Evolutionary conservation across 768 basidiomycete species (phyloP), one percentile per base, ranked within the genome.

Genomic region (Candolleomyces eurysporus): DNA sequence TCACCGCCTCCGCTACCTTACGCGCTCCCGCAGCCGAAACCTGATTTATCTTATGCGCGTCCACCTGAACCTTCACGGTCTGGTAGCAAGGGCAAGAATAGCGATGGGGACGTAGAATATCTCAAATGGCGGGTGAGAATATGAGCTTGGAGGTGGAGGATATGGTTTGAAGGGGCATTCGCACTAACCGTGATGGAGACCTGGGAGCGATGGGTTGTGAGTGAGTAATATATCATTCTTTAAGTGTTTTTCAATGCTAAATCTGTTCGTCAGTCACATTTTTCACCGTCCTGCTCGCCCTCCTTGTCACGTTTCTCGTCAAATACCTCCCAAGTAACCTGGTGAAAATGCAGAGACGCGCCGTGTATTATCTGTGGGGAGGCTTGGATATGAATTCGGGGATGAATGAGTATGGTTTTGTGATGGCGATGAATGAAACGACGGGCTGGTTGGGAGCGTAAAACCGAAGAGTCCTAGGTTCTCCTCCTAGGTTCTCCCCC

Each of bases 321-420:
- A 76, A 78, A 69, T 88, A 87, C 76, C 75, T 86, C 62, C 89
- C 89, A 4, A 74, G 77, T 26, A 85, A 89, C 63, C 64, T 88
- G 49, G 67, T 75, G 57, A 79, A 82, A 64, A 75, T 90, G 66
- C 76, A 77, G 61, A 73, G 74, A 16, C 79, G 88, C 21, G 78
- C 82, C 46, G 73, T 80, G 55, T 90, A 88, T 76, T 90, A 90
- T 72, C 71, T 89, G 11, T 81, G 81, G 69, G 89, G 87, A 3
- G 73, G 39, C n/a, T 56, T 56, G 32, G 32, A 32, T 32, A 5
- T 32, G 32, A 32, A 32, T 9, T 32, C 32, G 4, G 32, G 4
- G 32, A 32, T 32, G 32, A 32, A 32, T 32, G 32, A 9, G 32
- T 32, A 32, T 32, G 32, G 32, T 32, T 9, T 9, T 32, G 32